Percentiles rank a stretch among this genome's conserved stretches.
Conservation (phyloP, 2,329 filamentous ascomycete genomes). For the Pseudogymnoascus sp. region DNA sequence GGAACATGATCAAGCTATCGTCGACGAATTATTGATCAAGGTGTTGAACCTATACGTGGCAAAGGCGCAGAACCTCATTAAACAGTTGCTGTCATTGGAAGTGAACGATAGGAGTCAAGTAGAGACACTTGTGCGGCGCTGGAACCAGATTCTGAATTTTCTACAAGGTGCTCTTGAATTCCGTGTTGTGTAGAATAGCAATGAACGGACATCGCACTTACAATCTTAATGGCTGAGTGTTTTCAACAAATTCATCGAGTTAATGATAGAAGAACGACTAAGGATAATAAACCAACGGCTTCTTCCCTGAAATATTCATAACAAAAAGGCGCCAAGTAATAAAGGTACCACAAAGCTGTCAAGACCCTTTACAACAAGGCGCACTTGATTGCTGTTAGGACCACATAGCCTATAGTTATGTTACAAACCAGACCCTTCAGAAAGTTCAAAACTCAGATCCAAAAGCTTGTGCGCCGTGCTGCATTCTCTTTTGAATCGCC, state of each 20-base stretch:
- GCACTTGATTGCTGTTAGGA: not conserved
- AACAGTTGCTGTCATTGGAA: not conserved
- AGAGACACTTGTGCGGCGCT: constrained; percentile 7
- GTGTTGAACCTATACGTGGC: constrained; percentile 16
- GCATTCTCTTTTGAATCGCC: not conserved
- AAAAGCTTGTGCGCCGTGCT: constrained; percentile 21
- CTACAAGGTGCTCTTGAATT: not conserved
- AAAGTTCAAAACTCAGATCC: constrained; percentile 14
- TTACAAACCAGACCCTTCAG: not conserved
- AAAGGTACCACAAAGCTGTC: not conserved
- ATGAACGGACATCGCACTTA: not conserved
- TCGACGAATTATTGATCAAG: constrained; percentile 32
- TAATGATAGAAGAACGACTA: constrained; percentile 1
- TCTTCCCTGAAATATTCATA: not conserved
- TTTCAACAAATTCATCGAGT: not conserved
- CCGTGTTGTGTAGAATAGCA: not conserved
- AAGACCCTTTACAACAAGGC: not conserved
- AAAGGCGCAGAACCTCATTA: not conserved
- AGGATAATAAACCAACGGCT: not conserved
- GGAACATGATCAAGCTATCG: constrained; percentile 33
- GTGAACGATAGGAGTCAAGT: not conserved
- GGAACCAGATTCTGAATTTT: constrained; percentile 11
- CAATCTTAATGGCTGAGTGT: not conserved
- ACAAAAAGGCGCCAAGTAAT: not conserved
- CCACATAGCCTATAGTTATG: not conserved